Evolutionary conservation across 257 asterid genomes (phyloP), one percentile per base, ranked within the genome.

Genomic region (Scutellaria minor): DNA sequence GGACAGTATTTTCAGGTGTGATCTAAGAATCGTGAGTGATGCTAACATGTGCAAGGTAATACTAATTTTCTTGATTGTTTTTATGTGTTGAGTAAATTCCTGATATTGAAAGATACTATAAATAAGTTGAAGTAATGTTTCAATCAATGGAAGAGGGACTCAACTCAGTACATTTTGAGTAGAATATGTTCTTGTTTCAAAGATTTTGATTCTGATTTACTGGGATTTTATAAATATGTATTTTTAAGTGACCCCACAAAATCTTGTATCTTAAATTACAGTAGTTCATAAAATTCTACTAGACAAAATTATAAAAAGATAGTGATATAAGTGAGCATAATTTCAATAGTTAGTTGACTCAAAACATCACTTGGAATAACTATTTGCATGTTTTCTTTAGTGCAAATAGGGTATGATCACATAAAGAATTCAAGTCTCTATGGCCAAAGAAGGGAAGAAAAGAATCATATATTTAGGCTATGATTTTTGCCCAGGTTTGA

Each of bases 391-490:
- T 66, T 63, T 45, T 8, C 35, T 4, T 31, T 31, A 0, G 4
- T 31, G 37, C 4, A 31, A 31, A 31, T 3, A 91, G 97, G 96
- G 97, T 1, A 57, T 80, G 85, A 75, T 92, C 70, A 64, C 88
- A 31, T 88, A 84, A 14, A 84, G 89, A 72, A 90, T 92, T 40
- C 96, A 85, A 39, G 79, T 27, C 35, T 27, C 77, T 15, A 77
- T 18, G 18, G 18, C 18, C 18, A 18, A 78, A 35, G 91, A 86
- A 73, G 96, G 89, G 42, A 77, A 82, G 82, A 87, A 87, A 11
- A 85, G 80, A 50, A 70, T 87, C 24, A 84, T 90, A 31, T 92
- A 90, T 31, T 75, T 90, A 0, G 98, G 98, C 5, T 97, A 92
- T 13, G 97, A 92, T 75, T 92, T 79, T n/a, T 83, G 84, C 82